Evolutionary conservation across 768 basidiomycete species (phyloP), one percentile per base, ranked within the genome.

Genomic region (Coprinopsis marcescibilis): DNA sequence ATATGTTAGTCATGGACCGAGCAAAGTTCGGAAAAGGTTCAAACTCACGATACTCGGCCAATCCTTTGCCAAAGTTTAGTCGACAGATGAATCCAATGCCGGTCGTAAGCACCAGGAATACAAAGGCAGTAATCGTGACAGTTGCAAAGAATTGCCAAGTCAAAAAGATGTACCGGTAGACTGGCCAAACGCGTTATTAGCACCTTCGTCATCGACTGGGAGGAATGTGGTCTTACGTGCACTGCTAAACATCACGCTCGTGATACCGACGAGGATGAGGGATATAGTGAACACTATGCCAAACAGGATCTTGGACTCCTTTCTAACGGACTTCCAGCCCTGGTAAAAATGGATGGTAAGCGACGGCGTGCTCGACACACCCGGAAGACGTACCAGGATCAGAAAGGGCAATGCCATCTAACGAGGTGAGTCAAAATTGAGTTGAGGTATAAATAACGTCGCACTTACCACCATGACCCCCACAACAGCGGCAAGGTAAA

Each of bases 51-150:
- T 71, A 80, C 24, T 78, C 73, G 3, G 69, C 67, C 8, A 80
- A 65, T 1, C 78, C 79, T 54, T 70, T 74, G 8, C 74, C 78
- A 54, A 79, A 81, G 52, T 78, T 71, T 23, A 71, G 47, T 43
- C 76, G 66, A 57, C 77, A 80, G n/a, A 73, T 37, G 35, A 78
- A 36, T 5, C 70, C 76, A 8, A 79, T 51, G 24, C 64, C 48
- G n/a, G 67, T 62, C 3, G 74, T 72, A 5, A 61, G 51, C 6
- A 76, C 55, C 25, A 71, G 58, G 13, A 78, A 57, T 20, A 69
- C 40, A 50, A 71, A 74, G 0, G 75, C 58, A 3, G 70, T 67
- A 17, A 70, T 57, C 8, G 71, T 67, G 25, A 78, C 60, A 4
- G 70, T 70, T 3, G 73, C 68, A 45, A 78, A 77, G 55, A 76